Evolutionary conservation across 2,329 filamentous ascomycete genomes (phyloP).

Genomic region (Aspergillus thermomutatus): DNA sequence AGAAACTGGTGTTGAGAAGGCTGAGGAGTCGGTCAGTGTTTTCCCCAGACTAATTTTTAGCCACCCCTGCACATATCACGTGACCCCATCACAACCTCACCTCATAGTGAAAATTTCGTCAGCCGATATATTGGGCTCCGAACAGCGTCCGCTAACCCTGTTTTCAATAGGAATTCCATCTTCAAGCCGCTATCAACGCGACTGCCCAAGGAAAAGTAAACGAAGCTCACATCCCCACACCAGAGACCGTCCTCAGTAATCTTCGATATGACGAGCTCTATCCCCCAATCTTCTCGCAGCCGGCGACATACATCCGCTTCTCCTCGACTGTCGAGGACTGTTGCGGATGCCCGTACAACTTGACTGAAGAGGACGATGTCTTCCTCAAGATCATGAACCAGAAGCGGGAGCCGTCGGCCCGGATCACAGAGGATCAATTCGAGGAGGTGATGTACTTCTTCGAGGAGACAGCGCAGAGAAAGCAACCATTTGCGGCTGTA

Average conservation of each 20-base stretch:
- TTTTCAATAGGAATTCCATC: slow-evolving; percentile 76
- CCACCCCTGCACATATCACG: slow-evolving; percentile 37
- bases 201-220: slow-evolving; percentile 59
- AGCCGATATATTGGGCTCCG: slow-evolving; percentile 9
- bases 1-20: slow-evolving; percentile 94
- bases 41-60: slow-evolving; percentile 30
- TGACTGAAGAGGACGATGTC: slow-evolving; percentile 84
- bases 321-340: slow-evolving; percentile 98
- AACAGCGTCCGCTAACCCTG: slow-evolving; percentile 15
- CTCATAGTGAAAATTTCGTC: slow-evolving; percentile 33
- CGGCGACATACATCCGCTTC: slow-evolving; percentile 92
- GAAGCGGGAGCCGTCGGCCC: slow-evolving; percentile 61
- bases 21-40: slow-evolving; percentile 88
- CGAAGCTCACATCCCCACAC: slow-evolving; percentile 65
- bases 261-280: slow-evolving; percentile 90
- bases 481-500: slow-evolving; percentile 84
- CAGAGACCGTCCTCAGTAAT: slow-evolving; percentile 59
- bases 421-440: slow-evolving; percentile 85
- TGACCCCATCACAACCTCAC: slow-evolving; percentile 31
- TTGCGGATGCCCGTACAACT: slow-evolving; percentile 85
- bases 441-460: slow-evolving; percentile 94
- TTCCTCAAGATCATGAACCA: slow-evolving; percentile 82
- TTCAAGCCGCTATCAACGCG: slow-evolving; percentile 77
- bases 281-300: slow-evolving; percentile 72
- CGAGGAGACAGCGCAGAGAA: slow-evolving; percentile 77